Evolutionary conservation across 208 protist genomes (phyloP), one percentile per base, ranked within the genome.

Genomic region (Ichthyophonus hoferi): DNA sequence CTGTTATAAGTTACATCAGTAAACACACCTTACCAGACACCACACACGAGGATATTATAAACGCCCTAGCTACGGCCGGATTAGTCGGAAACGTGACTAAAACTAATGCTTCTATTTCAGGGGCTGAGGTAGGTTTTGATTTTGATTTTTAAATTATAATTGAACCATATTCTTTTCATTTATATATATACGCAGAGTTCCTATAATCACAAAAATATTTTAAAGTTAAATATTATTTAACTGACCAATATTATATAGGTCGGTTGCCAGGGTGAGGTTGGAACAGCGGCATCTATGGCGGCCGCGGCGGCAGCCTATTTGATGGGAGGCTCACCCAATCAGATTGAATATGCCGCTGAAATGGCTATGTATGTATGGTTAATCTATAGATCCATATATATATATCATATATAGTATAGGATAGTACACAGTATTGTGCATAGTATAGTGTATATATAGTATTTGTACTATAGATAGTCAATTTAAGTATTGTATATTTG

Each of bases 281-380:
- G 91, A n/a, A 93, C 93, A 14, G 93, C 93, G 3, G 82, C 42
- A 31, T 88, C 92, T 12, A 94, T 94, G 93, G 93, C 93, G 14
- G 93, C 93, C 1, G 93, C 89, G 2, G 93, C 88, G 17, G 81
- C 90, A 40, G 79, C 91, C 1, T 67, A 43, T 50, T 40, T 94
- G 40, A 85, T 94, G 35, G 93, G 93, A 24, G 93, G 91, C 12
- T 82, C 78, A 31, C n/a, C 83, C 2, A 35, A 90, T 24, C 81
- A 93, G 83, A 91, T 93, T n/a, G 93, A 94, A 58, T 58, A 89
- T 7, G 93, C 93, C 24, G 93, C 93, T 2, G 89, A 93, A 42
- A 94, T 89, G 40, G 92, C 39, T 14, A 79, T 94, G 85, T 67
- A 67, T 24, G 50, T 67, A 24, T 67, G 50, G 7, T n/a, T n/a